A percentile compares a stretch with the other conserved stretches of the same genome.
phyloP scores from a whole-genome alignment of 225 moss, liverwort and hornwort genomes.

The Antitrichia curtipendula region DNA sequence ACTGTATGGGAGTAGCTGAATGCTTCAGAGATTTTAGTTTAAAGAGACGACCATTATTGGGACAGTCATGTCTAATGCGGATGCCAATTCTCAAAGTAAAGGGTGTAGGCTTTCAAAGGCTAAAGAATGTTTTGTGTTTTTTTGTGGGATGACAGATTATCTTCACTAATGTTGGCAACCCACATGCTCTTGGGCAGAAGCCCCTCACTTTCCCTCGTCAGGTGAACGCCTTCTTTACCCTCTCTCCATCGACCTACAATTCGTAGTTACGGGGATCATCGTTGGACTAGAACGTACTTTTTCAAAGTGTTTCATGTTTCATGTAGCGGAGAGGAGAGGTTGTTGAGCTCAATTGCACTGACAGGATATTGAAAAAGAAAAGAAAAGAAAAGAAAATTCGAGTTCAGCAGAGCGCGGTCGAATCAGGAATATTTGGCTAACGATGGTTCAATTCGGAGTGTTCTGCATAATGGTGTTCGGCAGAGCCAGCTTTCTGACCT shows the following conservation, averaged over 20 bases:
- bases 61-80: neutral
- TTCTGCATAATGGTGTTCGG: neutral
- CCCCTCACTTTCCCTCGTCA: constrained; percentile 86
- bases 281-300: neutral
- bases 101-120: neutral
- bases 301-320: no score
- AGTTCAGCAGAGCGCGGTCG: neutral
- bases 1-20: neutral
- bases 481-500: neutral
- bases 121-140: neutral
- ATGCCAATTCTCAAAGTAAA: neutral
- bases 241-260: neutral
- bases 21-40: neutral
- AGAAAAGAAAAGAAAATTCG: neutral
- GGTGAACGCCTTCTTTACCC: constrained; percentile 12
- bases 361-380: neutral
- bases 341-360: neutral
- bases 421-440: neutral
- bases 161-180: constrained; percentile 95
- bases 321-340: neutral
- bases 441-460: neutral
- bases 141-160: constrained; percentile 39
- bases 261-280: neutral
- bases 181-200: constrained; percentile 90
- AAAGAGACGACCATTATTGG: neutral